These are phyloP conservation scores for Fusarium sp. DNA, from an alignment of 2,329 filamentous ascomycete species.

Conservation along the genomic window DNA sequence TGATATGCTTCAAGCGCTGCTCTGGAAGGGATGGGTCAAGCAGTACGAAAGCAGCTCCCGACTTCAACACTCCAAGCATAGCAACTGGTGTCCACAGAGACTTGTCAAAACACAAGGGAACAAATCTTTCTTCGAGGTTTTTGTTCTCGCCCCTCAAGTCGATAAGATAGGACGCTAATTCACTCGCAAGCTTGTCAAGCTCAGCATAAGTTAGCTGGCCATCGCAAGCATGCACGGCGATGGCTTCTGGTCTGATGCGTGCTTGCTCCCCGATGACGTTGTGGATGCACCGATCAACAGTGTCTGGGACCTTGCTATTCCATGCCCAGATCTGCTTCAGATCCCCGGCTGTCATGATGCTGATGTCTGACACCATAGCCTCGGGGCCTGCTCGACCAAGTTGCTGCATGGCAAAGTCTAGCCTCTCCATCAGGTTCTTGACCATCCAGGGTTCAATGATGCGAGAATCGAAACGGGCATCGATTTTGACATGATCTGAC, in stretches of 20 bases:
- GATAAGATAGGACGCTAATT: constrained; percentile 20
- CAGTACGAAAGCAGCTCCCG: constrained; percentile 5
- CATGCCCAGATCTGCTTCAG: constrained; percentile 27
- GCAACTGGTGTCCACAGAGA: constrained; percentile 30
- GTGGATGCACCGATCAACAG: constrained; percentile 28
- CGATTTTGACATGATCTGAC: not conserved
- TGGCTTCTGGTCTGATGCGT: constrained; percentile 9
- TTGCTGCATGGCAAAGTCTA: constrained; percentile 6
- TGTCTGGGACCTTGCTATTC: constrained; percentile 28
- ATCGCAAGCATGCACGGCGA: constrained; percentile 46
- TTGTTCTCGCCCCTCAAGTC: not conserved
- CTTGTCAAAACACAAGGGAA: constrained; percentile 35
- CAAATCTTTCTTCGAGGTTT: not conserved
- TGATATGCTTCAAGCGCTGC: not conserved
- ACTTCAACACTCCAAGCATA: constrained; percentile 4
- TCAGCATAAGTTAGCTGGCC: constrained; percentile 42
- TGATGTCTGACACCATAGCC: not conserved
- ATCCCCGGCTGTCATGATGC: not conserved
- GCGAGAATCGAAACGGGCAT: constrained; percentile 10
- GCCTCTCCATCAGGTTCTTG: not conserved
- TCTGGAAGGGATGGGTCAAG: constrained; percentile 15
- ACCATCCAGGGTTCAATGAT: not conserved
- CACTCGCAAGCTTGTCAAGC: constrained; percentile 14
- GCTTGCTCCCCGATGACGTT: constrained; percentile 32
- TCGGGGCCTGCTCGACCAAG: not conserved